phyloP scores from a whole-genome alignment of 1,284 basidiomycete species.

The Termitomyces sp. region DNA sequence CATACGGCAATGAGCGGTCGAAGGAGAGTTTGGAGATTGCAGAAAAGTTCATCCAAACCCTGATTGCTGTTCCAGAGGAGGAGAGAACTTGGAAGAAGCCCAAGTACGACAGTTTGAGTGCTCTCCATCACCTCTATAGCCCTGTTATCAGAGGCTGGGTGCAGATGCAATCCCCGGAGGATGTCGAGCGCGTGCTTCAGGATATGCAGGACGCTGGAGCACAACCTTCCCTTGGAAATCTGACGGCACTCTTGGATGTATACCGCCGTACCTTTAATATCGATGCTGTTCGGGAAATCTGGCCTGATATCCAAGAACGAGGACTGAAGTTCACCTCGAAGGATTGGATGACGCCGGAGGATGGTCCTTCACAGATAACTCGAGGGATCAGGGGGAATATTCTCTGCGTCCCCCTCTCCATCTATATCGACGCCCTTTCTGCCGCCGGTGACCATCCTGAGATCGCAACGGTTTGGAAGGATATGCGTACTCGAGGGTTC shows the following conservation, averaged over 20 bases:
- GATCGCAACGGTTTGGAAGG: conserved; percentile 67
- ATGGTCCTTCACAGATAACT: conserved; percentile 11
- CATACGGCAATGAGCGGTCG: conserved; percentile 49
- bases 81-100: conserved; percentile 37
- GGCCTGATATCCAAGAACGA: conserved; percentile 65
- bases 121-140: conserved; percentile 53
- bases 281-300: conserved; percentile 56
- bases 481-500: conserved; percentile 66
- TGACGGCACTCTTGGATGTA: conserved; percentile 71
- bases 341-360: conserved; percentile 27
- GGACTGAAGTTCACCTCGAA: conserved; percentile 38
- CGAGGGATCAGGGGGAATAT: conserved; percentile 42
- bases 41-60: conserved; percentile 54
- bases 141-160: conserved; percentile 63
- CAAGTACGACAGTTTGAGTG: conserved; percentile 34
- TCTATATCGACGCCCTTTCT: conserved; percentile 78
- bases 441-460: conserved; percentile 57
- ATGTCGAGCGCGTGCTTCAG: conserved; percentile 57
- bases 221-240: conserved; percentile 52
- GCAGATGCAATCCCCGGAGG: conserved; percentile 41
- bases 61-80: conserved; percentile 35
- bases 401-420: conserved; percentile 78
- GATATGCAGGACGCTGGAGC: conserved; percentile 54
- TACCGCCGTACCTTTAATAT: conserved; percentile 64
- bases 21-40: conserved; percentile 51